Base-by-base conservation (phyloP, 257 asterid genomes). In the Solanum neorickii region DNA sequence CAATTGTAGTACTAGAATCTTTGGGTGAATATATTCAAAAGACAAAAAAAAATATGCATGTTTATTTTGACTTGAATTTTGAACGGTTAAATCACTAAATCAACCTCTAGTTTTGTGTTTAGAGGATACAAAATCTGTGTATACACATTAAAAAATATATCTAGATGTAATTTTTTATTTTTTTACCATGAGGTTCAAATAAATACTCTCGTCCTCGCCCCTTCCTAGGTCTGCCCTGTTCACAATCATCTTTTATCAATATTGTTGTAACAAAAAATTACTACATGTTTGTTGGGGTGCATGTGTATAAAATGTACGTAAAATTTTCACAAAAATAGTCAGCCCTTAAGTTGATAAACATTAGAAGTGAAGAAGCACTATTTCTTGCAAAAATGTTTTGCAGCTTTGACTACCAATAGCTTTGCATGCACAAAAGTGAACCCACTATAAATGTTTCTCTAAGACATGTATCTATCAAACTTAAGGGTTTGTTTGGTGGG, bases 371-470 rank as follows among this genome's bases (percentile, higher is more conserved):
- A 80, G 66, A 78, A 47, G 18, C 42, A 80, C 25, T 80, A 37
- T 47, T 80, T 80, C 84, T 47, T 47, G 84, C 84, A 80, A 80
- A 77, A 13, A 80, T 80, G 41, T 80, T 80, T 52, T 46, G 84
- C 84, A 80, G 84, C 84, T 80, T 80, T 80, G 84, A 80, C 84
- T 16, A 47, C 84, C 84, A 16, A 80, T 80, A 80, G 68, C 68
- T 47, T 80, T 80, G 68, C 84, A 80, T 80, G 68, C 84, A 80
- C 49, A 80, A 80, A 80, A 80, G 84, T 47, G 84, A n/a, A 27
- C 13, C 84, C 84, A 80, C 27, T 10, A 29, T 15, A 46, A 7
- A 27, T 80, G 39, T 80, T 80, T 80, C 66, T 27, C 42, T 49
- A 16, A 25, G 84, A 8, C 42, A 80, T 2, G 18, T 80, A 80